Evolutionary conservation across 495 filamentous ascomycete species (phyloP).

Genomic region (Evernia prunastri): DNA sequence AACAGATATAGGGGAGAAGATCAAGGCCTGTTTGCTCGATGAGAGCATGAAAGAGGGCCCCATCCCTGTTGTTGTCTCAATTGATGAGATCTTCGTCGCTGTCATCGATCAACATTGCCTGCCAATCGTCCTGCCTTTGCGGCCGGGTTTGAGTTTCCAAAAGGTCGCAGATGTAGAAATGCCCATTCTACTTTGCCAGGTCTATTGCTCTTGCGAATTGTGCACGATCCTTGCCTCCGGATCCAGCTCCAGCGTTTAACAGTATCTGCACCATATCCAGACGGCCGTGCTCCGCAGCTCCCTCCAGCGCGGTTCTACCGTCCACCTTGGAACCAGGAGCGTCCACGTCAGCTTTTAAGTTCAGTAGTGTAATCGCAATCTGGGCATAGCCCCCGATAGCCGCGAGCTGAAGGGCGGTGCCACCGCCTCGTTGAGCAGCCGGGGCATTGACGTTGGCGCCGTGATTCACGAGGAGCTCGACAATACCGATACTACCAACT

Average conservation of each 20-base stretch:
- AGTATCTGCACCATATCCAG: constrained; percentile 42
- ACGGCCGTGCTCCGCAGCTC: constrained; percentile 39
- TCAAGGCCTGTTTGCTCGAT: no score
- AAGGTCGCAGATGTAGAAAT: background rate
- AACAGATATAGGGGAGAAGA: no score
- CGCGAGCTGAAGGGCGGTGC: constrained; percentile 29
- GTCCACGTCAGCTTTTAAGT: constrained; percentile 29
- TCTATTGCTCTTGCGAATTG: background rate
- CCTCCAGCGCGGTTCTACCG: constrained; percentile 39
- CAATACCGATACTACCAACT: constrained; percentile 22
- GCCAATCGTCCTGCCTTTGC: background rate
- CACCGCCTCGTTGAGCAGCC: constrained; percentile 23
- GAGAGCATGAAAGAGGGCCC: no score
- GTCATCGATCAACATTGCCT: background rate
- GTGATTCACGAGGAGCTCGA: constrained; percentile 26
- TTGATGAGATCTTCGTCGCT: background rate
- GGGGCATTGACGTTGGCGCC: constrained; percentile 32
- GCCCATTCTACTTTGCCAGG: background rate
- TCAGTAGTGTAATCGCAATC: constrained; percentile 26
- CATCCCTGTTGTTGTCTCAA: no score
- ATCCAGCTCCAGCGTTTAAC: constrained; percentile 29
- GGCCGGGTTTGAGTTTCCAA: background rate
- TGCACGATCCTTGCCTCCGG: background rate
- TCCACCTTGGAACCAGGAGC: constrained; percentile 26
- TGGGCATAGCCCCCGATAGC: constrained; percentile 25